phyloP scores from a whole-genome alignment of 768 basidiomycete species.

The Tulasnella sp. region DNA sequence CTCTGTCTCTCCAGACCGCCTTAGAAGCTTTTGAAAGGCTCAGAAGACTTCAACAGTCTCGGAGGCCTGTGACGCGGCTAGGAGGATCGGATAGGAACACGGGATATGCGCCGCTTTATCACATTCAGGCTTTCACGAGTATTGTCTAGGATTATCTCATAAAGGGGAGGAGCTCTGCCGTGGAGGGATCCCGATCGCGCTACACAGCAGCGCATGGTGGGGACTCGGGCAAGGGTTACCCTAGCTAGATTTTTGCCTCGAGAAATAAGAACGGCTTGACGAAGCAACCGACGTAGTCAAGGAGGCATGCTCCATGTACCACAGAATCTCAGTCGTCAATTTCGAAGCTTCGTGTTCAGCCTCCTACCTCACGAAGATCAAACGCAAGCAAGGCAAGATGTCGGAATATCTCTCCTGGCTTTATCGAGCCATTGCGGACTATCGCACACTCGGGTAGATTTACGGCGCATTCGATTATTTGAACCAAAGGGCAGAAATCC shows the following conservation, averaged over 20 bases:
- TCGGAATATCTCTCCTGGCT: too few species aligned
- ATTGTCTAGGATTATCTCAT: not conserved
- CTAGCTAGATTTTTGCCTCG: not conserved
- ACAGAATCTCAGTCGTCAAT: not conserved
- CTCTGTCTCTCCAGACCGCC: not conserved
- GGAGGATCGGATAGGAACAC: not conserved
- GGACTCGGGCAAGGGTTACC: not conserved
- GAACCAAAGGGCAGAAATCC: too few species aligned
- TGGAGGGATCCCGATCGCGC: not conserved
- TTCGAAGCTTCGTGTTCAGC: too few species aligned
- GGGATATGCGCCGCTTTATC: not conserved
- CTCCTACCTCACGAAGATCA: too few species aligned
- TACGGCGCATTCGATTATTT: too few species aligned
- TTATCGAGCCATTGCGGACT: too few species aligned
- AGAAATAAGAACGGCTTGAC: not conserved
- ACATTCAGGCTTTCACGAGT: not conserved
- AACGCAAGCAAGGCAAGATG: too few species aligned
- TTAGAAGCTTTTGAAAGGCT: not conserved
- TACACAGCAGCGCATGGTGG: not conserved
- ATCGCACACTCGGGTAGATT: too few species aligned
- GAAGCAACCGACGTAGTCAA: not conserved
- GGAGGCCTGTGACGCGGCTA: not conserved
- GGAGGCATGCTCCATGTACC: not conserved
- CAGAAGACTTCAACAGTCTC: not conserved
- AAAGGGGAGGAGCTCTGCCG: not conserved